Base-by-base conservation (phyloP, 768 basidiomycete genomes). In the Trametes coccinea region DNA sequence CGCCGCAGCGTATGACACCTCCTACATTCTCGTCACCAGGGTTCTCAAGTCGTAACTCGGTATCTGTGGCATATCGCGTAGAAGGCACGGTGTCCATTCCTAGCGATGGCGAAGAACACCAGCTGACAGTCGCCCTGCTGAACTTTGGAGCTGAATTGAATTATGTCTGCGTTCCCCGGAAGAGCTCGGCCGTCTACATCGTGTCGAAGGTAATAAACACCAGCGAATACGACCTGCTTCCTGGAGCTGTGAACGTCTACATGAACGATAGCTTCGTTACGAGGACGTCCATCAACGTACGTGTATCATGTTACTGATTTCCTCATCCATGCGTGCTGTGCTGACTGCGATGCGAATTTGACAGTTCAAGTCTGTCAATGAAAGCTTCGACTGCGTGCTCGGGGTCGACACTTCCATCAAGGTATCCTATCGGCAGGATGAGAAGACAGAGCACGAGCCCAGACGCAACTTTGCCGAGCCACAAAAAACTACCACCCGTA, bases 211-310 rank as follows among this genome's bases (percentile, higher is more conserved):
- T 87, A 53, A 80, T 81, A 70, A 87, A 87, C 65, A 81, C 77
- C 46, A 84, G 82, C 68, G 82, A 83, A 53, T 84, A 84, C 63
- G 74, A 79, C 30, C 73, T 87, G 31, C 77, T 88, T 2, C 75
- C 82, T 7, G 86, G 86, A 0, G 73, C 77, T 0, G 80, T 84
- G 41, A 79, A 72, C 59, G 80, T 87, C 29, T 83, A 86, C 66
- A 67, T 86, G 59, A 80, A 87, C 65, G 83, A 84, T 58, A 76
- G 77, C 52, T 84, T 80, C 67, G 83, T 86, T 3, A 80, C 84
- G n/a, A 80, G 78, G 69, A 82, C 84, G 0, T 71, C 69, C 2
- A 81, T 85, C 53, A 65, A 64, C 10, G 81, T 82, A 64, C 46
- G 76, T 70, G 5, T 34, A 41, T 48, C 14, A 14, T 43, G 9